Base-by-base conservation (phyloP, 2,329 filamentous ascomycete species). In the Cercospora zeae-maydis region DNA sequence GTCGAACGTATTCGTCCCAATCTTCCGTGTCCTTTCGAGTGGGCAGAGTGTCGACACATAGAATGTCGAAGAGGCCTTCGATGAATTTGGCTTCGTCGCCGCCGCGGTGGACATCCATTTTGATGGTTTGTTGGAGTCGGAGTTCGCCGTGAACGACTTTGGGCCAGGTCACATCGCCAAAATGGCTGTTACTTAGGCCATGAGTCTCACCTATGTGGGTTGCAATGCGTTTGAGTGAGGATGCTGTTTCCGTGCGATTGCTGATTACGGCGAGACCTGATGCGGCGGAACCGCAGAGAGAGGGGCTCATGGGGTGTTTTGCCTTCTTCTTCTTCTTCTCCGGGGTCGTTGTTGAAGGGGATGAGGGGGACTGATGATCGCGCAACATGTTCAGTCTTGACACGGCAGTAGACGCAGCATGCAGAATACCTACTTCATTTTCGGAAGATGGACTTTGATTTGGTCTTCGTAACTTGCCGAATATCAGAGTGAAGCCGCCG, bases 401-500 rank as follows among this genome's bases (percentile, higher is more conserved):
- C 8, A 59, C 24, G 31, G 47, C 30, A 24, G 34, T n/a, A 31
- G 58, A 45, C 14, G 21, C 19, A 52, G 57, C 39, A 47, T 37
- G 31, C 57, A 16, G 10, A 36, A n/a, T 59, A 63, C 58, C 39
- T 21, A 27, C 56, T 62, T 64, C 62, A 47, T 65, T 60, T 37
- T 62, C 52, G 24, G 34, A 4, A 24, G 42, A n/a, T 19, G 59
- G 14, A 24, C n/a, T 9, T 13, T 53, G 42, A 39, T 36, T 47
- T 8, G 31, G 63, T 45, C n/a, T 49, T 53, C 31, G 14, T 27
- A 86, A 72, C 58, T 80, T 76, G 0, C 86, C 86, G 72, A 85
- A 88, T 1, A 85, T 78, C 7, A 88, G 75, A 64, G 83, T 87
- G 72, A 88, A 88, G 0, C 86, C 86, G 1, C 86, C 86, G 0